Conservation (phyloP, 352 stramenopile species). For the Pythium monospermum region DNA sequence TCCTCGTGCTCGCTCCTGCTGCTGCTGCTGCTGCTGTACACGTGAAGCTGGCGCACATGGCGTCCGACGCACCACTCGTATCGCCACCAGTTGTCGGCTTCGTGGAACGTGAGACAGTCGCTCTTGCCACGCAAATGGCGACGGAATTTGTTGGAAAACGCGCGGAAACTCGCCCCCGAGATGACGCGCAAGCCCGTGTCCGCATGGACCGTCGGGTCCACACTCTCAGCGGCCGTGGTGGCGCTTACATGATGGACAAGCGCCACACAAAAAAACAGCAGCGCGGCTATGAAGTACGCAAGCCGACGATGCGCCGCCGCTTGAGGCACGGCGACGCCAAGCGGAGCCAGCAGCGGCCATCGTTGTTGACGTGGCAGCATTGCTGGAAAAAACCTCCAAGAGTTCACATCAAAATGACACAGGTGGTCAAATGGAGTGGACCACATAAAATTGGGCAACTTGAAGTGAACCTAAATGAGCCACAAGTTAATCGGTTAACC, state of each 20-base stretch:
- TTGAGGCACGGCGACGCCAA: not conserved
- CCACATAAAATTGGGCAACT: not conserved
- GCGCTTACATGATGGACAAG: not conserved
- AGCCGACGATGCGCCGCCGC: not conserved
- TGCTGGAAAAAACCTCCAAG: not conserved
- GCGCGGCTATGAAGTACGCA: not conserved
- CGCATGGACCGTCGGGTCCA: not conserved
- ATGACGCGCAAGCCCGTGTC: constrained; percentile 50
- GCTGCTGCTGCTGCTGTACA: too few species aligned
- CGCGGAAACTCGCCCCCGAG: constrained; percentile 50
- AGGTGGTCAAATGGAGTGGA: not conserved
- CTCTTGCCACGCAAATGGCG: constrained; percentile 35
- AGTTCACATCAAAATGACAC: constrained; percentile 11
- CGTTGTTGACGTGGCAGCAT: constrained; percentile 8
- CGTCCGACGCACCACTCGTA: constrained; percentile 83
- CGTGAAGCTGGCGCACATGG: constrained; percentile 70
- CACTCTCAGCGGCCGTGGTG: not conserved
- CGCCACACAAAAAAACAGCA: constrained; percentile 1
- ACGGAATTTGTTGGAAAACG: constrained; percentile 68
- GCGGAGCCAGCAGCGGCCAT: not conserved
- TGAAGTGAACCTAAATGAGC: not conserved
- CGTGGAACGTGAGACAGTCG: constrained; percentile 57
- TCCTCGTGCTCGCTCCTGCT: not conserved
- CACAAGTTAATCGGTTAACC: not conserved
- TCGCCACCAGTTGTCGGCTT: constrained; percentile 63